phyloP scores from a whole-genome alignment of 805 yeast species.

The Candida dajiaensis region DNA sequence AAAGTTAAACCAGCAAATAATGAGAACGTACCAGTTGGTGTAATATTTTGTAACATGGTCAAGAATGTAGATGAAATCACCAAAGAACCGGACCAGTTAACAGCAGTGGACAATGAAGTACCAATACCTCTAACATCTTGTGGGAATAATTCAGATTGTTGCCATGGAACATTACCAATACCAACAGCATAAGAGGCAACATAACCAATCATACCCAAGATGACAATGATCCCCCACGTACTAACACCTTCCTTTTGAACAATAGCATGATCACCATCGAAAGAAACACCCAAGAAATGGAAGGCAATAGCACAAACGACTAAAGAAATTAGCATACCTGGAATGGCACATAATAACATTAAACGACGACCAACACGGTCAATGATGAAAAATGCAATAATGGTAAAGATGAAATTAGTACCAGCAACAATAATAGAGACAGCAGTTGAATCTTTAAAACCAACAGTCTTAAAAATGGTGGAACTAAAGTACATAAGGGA shows the following conservation, averaged over 20 bases:
- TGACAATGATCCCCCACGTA: conserved; percentile 85
- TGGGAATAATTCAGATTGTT: conserved; percentile 91
- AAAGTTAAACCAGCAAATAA: conserved; percentile 81
- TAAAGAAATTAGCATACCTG: conserved; percentile 76
- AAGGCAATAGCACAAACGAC: conserved; percentile 85
- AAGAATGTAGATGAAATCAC: conserved; percentile 87
- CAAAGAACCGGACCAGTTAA: conserved; percentile 94
- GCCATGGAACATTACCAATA: conserved; percentile 98
- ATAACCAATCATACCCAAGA: conserved; percentile 77
- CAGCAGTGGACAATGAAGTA: conserved; percentile 82
- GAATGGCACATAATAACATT: conserved; percentile 72
- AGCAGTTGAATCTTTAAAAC: conserved; percentile 86
- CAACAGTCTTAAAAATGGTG: conserved; percentile 87
- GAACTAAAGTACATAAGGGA: conserved; percentile 93
- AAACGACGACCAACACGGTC: conserved; percentile 86
- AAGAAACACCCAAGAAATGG: conserved; percentile 70
- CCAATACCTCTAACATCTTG: conserved; percentile 92
- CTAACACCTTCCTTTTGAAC: conserved; percentile 35
- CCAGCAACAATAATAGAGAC: conserved; percentile 92
- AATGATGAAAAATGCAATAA: conserved; percentile 79
- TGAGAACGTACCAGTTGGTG: conserved; percentile 93
- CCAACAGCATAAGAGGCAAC: conserved; percentile 93
- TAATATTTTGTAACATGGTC: conserved; percentile 88
- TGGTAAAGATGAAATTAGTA: conserved; percentile 85
- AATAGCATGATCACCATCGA: conserved; percentile 41